These are phyloP conservation scores for Annona squamosa DNA, from an alignment of 164 flowering plant genomes.

Conservation along the genomic window DNA sequence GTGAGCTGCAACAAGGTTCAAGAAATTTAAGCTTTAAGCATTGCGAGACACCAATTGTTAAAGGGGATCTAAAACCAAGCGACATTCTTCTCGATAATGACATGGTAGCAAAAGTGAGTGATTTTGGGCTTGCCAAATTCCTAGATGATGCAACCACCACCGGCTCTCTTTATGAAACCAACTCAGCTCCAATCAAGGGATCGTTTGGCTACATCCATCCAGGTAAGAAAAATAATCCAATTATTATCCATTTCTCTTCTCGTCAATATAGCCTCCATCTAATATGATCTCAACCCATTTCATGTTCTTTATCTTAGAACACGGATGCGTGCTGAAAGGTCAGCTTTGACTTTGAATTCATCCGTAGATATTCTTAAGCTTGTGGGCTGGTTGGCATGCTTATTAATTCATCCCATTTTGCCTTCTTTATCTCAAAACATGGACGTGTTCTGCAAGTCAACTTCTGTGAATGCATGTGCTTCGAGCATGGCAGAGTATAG, in stretches of 20 bases:
- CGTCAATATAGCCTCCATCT: too few species aligned
- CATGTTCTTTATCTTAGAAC: too few species aligned
- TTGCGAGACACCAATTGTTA: constrained; percentile 18
- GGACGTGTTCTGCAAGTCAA: too few species aligned
- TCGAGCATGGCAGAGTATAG: constrained; percentile 22
- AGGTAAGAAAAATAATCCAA: constrained; percentile 18
- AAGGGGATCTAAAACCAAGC: constrained; percentile 30
- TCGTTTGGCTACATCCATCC: constrained; percentile 33
- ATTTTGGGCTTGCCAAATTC: constrained; percentile 31
- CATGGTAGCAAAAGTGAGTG: constrained; percentile 29
- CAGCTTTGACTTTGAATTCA: too few species aligned
- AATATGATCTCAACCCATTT: too few species aligned
- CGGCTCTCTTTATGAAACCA: constrained; percentile 3
- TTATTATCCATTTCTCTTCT: too few species aligned
- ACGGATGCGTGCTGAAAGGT: too few species aligned
- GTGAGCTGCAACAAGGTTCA: constrained; percentile 16
- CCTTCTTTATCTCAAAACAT: too few species aligned
- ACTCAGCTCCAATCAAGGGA: constrained; percentile 24
- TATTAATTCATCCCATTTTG: too few species aligned
- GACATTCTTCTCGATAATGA: constrained; percentile 28
- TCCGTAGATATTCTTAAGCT: too few species aligned
- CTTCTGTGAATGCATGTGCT: too few species aligned
- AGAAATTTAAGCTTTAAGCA: constrained; percentile 15
- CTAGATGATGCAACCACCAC: constrained; percentile 4
- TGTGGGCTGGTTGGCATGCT: too few species aligned